Evolutionary conservation across 2,329 filamentous ascomycete genomes (phyloP), one percentile per base, ranked within the genome.

Genomic region (Graphilbum ipis-grandicollis): DNA sequence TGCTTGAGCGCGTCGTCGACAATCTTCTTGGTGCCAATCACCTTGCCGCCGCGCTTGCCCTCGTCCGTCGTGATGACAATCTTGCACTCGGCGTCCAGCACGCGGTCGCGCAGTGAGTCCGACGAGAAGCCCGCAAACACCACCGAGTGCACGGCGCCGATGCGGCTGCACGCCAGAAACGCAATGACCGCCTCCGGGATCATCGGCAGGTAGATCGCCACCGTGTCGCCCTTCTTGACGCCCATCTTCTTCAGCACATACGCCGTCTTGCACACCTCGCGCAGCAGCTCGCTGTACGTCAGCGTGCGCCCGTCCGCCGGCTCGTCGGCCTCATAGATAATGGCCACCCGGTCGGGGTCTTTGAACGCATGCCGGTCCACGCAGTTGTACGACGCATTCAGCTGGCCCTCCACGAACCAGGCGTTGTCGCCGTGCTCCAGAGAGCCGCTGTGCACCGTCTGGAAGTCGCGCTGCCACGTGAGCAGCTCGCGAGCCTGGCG

Each of bases 301-400:
- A 98, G 79, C 46, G 70, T 86, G 47, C 88, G 84, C 52, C 90
- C 86, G 54, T 93, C 80, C 37, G 61, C 68, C 31, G 79, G 73
- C 60, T 98, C 90, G 52, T 98, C 90, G 42, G 86, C 88, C 65
- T 98, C 90, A 65, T 96, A 98, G 63, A 96, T 93, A 61, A 98
- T 93, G 56, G 90, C 90, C 34, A 90, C 75, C 62, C 79, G 84
- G 62, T 96, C 65, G 34, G 90, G 90, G 60, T 93, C 76, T 61
- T 86, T 85, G 60, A 92, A 72, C n/a, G 90, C 90, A 58, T 96
- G 88, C 43, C 90, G 82, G 54, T 98, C 90, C 45, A 98, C 78
- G 53, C 85, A 93, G 66, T 98, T 98, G 74, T 85, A 96, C 21
- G 82, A 90, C 44, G 90, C 90, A 52, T 98, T 98, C 52, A 98